These are phyloP conservation scores for Astrothelium macrocarpum DNA, from an alignment of 495 filamentous ascomycete species.

Conservation along the genomic window DNA sequence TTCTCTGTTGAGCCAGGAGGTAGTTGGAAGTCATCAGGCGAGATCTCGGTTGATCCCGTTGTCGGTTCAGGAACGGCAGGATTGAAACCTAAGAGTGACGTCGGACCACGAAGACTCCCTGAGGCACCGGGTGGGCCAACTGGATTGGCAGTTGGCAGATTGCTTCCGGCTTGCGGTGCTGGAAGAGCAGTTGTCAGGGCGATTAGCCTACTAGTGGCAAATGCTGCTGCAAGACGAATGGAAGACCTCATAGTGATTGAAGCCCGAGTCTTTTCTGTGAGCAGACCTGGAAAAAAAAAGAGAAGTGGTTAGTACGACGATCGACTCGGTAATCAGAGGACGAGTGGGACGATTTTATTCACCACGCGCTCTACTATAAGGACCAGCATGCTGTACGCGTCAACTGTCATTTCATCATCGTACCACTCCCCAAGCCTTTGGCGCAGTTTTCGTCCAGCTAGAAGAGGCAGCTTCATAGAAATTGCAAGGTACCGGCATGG, in stretches of 20 bases:
- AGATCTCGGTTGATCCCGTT: slow-evolving; percentile 13
- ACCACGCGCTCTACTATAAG: background rate
- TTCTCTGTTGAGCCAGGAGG: slow-evolving; percentile 49
- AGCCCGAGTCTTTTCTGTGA: background rate
- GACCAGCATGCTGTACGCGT: background rate
- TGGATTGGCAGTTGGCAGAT: slow-evolving; percentile 8
- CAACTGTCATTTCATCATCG: slow-evolving; percentile 4
- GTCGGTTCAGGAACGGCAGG: slow-evolving; percentile 1
- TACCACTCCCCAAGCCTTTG: background rate
- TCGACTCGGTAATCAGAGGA: background rate
- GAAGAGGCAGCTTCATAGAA: background rate
- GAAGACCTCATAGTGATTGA: background rate
- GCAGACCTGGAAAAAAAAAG: background rate
- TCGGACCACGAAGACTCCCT: slow-evolving; percentile 5
- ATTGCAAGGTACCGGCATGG: background rate
- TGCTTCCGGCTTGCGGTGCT: background rate
- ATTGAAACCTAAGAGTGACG: background rate
- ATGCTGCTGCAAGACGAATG: background rate
- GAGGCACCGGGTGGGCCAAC: slow-evolving; percentile 2
- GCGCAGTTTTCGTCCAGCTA: background rate
- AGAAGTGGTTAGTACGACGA: background rate
- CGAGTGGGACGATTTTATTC: background rate
- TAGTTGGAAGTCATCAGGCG: slow-evolving; percentile 27
- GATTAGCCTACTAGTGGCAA: background rate
- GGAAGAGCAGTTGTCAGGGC: background rate